phyloP scores from a whole-genome alignment of 1,139 yeast genomes.

The Meyerozyma elateridarum region DNA sequence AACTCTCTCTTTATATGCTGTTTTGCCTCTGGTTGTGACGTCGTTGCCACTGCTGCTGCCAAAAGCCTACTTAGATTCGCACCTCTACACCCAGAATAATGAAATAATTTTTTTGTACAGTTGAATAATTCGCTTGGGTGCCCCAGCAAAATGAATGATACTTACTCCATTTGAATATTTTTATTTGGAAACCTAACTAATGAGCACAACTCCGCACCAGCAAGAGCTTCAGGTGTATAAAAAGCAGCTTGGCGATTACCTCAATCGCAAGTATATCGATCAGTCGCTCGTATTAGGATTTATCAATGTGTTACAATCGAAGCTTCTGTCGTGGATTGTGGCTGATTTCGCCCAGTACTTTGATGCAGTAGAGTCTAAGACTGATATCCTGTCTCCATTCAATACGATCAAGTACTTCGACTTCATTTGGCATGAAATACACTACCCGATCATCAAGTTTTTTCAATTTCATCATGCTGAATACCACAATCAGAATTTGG shows the following conservation, averaged over 20 bases:
- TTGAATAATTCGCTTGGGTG: no score
- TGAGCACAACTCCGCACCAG: not conserved
- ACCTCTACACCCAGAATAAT: no score
- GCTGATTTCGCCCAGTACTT: slow-evolving; percentile 27
- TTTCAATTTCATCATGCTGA: slow-evolving; percentile 40
- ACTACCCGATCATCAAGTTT: slow-evolving; percentile 58
- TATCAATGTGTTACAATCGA: slow-evolving; percentile 38
- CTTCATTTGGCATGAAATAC: slow-evolving; percentile 54
- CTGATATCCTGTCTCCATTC: slow-evolving; percentile 20
- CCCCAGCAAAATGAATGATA: no score
- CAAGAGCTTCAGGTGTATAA: slow-evolving; percentile 23
- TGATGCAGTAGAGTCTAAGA: slow-evolving; percentile 11
- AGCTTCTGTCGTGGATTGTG: slow-evolving; percentile 34
- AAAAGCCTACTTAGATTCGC: no score
- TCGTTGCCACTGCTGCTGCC: no score
- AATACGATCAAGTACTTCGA: slow-evolving; percentile 38
- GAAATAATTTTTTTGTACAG: no score
- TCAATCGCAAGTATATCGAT: slow-evolving; percentile 32
- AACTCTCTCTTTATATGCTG: no score
- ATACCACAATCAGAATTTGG: slow-evolving; percentile 17
- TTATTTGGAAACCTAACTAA: no score
- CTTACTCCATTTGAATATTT: no score
- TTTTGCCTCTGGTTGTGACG: no score
- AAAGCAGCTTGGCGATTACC: slow-evolving; percentile 25
- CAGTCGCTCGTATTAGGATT: slow-evolving; percentile 44